Base-by-base conservation (phyloP, 805 yeast genomes). In the Cyberlindnera euphorbiae region DNA sequence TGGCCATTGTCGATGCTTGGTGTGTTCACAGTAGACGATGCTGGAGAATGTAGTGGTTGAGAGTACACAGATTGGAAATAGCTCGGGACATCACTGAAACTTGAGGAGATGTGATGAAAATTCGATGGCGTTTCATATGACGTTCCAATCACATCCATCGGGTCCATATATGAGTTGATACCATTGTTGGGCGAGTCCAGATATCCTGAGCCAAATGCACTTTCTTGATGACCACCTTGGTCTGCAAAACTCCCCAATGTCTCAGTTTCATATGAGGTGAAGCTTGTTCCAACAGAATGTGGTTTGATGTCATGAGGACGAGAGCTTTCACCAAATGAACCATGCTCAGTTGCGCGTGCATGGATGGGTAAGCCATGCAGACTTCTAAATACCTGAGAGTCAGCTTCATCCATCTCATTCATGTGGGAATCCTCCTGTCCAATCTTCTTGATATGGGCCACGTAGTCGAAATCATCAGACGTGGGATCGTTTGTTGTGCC, bases 361-460 rank as follows among this genome's bases (percentile, higher is more conserved):
- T 44, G 33, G 22, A 40, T 40, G 4, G 52, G 49, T 2, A 47
- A 39, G 14, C 49, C 50, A 10, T 26, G 35, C 9, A 38, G 28
- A 3, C 34, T 25, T 8, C 29, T 38, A 21, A 42, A 43, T 1
- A 30, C 24, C 8, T 42, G 32, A 5, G 30, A 17, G 16, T 36
- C 40, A 3, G 30, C 13, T 3, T 32, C 28, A 5, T 31, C 35
- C 4, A 21, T 9, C 15, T 17, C 17, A 16, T 26, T 15, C 9
- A 15, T 19, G 11, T 29, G 38, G 10, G 23, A 19, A 9, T 59
- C 66, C 18, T 63, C 66, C 47, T 66, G 69, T 15, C 78, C 77
- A 49, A 78, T 70, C 41, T 67, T 66, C 45, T 73, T 69, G 23
- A 78, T 77, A 47, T 78, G 83, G 7, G 82, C 81, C 11, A 76